A percentile compares a stretch with the other conserved stretches of the same genome.
phyloP scores from a whole-genome alignment of 495 filamentous ascomycete genomes.

The Penicillium robsamsonii region DNA sequence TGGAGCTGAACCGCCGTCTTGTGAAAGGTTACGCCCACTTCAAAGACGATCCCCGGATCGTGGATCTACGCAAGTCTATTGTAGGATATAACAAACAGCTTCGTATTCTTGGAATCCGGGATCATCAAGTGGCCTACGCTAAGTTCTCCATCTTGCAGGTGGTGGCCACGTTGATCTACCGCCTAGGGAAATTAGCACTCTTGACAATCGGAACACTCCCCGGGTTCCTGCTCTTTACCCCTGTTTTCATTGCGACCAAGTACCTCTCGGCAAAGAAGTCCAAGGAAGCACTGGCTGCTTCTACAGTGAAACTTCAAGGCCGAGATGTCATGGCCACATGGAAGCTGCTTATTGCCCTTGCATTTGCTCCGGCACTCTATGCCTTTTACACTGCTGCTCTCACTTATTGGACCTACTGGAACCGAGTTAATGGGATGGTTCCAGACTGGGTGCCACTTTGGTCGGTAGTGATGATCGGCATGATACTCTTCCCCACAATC shows the following conservation, averaged over 20 bases:
- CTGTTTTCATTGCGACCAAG: constrained; percentile 88
- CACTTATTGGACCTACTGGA: constrained; percentile 73
- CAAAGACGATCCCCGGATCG: constrained; percentile 85
- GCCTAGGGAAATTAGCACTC: constrained; percentile 69
- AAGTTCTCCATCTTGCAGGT: constrained; percentile 75
- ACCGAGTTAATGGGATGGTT: constrained; percentile 75
- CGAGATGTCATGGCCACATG: constrained; percentile 97
- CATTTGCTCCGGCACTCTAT: constrained; percentile 83
- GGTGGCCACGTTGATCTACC: constrained; percentile 73
- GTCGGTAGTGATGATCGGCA: constrained; percentile 66
- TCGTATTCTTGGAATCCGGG: constrained; percentile 77
- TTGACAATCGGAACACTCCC: constrained; percentile 82
- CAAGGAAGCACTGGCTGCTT: constrained; percentile 83
- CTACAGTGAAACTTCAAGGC: constrained; percentile 90
- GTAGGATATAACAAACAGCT: constrained; percentile 86
- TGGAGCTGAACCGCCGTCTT: constrained; percentile 92
- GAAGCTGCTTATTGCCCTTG: constrained; percentile 92
- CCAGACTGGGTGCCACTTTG: constrained; percentile 80
- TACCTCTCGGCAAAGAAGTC: constrained; percentile 89
- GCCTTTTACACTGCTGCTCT: constrained; percentile 72
- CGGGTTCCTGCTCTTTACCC: constrained; percentile 81
- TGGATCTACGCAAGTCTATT: constrained; percentile 74
- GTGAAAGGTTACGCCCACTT: constrained; percentile 90
- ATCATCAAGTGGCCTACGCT: constrained; percentile 94
- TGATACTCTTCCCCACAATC: constrained; percentile 80